Conservation (phyloP, 2,329 filamentous ascomycete species). For the Cladosporium colombiae region DNA sequence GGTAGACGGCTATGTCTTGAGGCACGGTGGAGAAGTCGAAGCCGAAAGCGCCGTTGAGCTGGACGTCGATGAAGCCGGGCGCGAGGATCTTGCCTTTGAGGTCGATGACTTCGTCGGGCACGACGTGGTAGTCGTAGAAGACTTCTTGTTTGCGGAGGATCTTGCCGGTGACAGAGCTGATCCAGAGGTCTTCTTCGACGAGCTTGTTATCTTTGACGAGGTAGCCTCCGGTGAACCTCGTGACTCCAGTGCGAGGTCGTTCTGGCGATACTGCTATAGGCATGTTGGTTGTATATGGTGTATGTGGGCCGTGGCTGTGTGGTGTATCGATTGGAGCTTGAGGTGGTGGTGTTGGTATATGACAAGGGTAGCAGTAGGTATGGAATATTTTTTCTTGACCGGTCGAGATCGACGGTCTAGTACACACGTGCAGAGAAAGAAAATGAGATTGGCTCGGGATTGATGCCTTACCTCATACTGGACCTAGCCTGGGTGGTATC, state of each 20-base stretch:
- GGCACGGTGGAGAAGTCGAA: constrained; percentile 86
- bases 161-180: constrained; percentile 77
- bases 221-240: constrained; percentile 67
- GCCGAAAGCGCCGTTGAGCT: constrained; percentile 88
- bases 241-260: constrained; percentile 57
- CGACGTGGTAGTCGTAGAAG: constrained; percentile 66
- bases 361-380: background rate
- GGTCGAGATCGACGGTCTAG: background rate
- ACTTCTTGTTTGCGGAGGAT: constrained; percentile 70
- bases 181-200: constrained; percentile 81
- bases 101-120: constrained; percentile 75
- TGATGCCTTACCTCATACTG: background rate
- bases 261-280: constrained; percentile 43
- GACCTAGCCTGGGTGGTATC: background rate
- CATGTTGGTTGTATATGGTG: constrained; percentile 32
- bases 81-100: constrained; percentile 80
- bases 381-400: background rate
- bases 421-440: constrained; percentile 21
- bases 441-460: constrained; percentile 27
- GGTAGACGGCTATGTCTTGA: constrained; percentile 62
- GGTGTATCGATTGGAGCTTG: background rate
- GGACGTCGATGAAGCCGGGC: constrained; percentile 85
- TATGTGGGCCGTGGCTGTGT: background rate
- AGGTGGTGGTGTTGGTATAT: background rate
- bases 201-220: constrained; percentile 68